Base-by-base conservation (phyloP, 345 rosid genomes). In the Geranium brycei region DNA sequence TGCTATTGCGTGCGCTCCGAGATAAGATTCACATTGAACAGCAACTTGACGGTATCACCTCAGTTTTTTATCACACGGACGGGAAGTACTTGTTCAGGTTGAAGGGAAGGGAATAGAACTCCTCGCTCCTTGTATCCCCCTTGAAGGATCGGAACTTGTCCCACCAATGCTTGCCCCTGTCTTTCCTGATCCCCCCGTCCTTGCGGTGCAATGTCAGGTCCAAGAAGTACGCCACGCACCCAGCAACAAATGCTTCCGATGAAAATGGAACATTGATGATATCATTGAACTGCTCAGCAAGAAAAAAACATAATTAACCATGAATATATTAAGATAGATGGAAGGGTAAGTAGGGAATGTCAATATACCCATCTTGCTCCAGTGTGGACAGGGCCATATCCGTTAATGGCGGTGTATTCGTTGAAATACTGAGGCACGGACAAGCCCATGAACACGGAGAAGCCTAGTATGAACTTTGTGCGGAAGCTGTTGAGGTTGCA, bases 91-190 rank as follows among this genome's bases (percentile, higher is more conserved):
- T 87, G 83, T 91, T 82, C 58, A 93, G 95, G 57, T 82, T 88
- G 81, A 93, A 91, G 40, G 99, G 97, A 68, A 93, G 79, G 59
- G 95, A 80, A 69, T 93, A 93, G 71, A 88, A 93, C 75, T 93
- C 99, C 16, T 81, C 92, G 32, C 89, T 93, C 72, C 99, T 86
- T 0, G 79, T 1, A 63, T 93, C 99, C 0, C 68, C 72, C 77
- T 84, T 76, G 86, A 73, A 93, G 31, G 89, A 73, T 75, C 72
- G 67, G 89, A 84, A 93, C 57, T 69, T 93, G 73, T 82, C 91
- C 99, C 99, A 93, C 99, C 99, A 93, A 69, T 88, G 96, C 76
- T 80, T 87, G 19, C 99, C 99, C 68, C 96, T 23, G 73, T 93
- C 99, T 77, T 91, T 93, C 84, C 87, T 82, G 59, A 86, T 70